A percentile compares a stretch with the other conserved stretches of the same genome.
Conservation (phyloP, 352 stramenopile species). For the Phytopythium montanum region DNA sequence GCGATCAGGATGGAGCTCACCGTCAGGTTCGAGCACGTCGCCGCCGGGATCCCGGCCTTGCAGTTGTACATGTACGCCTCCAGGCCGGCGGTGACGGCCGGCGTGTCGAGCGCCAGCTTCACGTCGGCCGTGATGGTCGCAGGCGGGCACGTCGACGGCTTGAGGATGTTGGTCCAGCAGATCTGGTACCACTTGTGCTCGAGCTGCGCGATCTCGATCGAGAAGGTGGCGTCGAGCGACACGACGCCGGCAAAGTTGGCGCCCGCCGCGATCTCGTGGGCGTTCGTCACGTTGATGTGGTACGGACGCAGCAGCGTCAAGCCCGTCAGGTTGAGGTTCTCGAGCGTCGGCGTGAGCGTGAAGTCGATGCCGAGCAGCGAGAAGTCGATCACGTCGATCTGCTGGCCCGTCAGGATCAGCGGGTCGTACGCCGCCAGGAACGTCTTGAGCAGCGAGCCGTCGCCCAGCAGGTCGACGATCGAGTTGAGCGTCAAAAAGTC, state of each 20-base stretch:
- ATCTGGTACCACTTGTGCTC: conserved; percentile 38
- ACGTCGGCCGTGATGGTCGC: conserved; percentile 26
- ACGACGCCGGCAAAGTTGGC: no score
- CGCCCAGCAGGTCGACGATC: conserved; percentile 35
- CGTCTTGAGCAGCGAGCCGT: conserved; percentile 16
- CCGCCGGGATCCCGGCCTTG: conserved; percentile 12
- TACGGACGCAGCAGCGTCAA: conserved; percentile 37
- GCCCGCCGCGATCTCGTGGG: no score
- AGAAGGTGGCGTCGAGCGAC: conserved; percentile 13
- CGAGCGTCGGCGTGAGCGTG: conserved; percentile 43
- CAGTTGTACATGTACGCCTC: conserved; percentile 23
- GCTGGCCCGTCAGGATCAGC: no score
- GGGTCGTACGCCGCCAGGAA: conserved; percentile 22
- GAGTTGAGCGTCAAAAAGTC: conserved; percentile 48
- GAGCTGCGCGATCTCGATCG: conserved; percentile 24
- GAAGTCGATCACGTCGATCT: conserved; percentile 26
- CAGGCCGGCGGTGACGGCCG: conserved; percentile 16
- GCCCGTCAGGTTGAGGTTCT: conserved; percentile 38
- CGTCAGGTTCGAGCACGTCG: conserved; percentile 27
- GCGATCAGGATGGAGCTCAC: conserved; percentile 30
- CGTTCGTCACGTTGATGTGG: no score
- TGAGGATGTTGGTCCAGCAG: conserved; percentile 37
- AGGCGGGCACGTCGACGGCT: conserved; percentile 23
- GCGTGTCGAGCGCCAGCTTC: conserved; percentile 20
- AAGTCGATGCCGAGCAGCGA: conserved; percentile 28